Base-by-base conservation (phyloP, 2,329 filamentous ascomycete genomes). In the Emydomyces testavorans region DNA sequence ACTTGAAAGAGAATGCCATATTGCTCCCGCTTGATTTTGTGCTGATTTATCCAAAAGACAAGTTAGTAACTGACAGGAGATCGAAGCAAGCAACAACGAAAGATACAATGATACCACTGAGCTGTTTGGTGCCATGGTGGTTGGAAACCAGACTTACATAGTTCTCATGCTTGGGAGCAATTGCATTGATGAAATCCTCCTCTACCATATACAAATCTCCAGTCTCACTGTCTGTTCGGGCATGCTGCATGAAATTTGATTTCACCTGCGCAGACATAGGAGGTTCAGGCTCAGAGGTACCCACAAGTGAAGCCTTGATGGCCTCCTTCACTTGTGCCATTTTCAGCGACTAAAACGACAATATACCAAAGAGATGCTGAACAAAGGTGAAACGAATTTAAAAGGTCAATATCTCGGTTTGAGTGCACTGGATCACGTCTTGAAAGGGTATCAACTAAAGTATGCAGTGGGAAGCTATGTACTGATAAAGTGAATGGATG, bases 1-100 rank as follows among this genome's bases (percentile, higher is more conserved):
- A 98, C 84, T 54, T 76, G 74, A 69, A 98, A 98, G 40, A 98
- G 83, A 61, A 98, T 84, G 45, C 82, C 82, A 69, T 95, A 98
- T 66, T 96, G 92, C 58, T 94, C 85, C 57, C 90, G 82, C 70
- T 88, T 86, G 73, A 98, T 96, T 69, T 98, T 98, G 74, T 94
- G 89, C 90, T 96, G 62, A 56, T 54, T 37, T 13, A 32, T 4
- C 24, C 18, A 28, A 32, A 45, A 43, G n/a, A 40, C 18, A 4
- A 1, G 15, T 47, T 40, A 47, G 45, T n/a, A 20, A 21, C 36
- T 7, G 21, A 39, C 15, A 37, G 36, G 34, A 18, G 45, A 39
- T 24, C 36, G 34, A 46, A 46, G 34, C 34, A 18, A 23, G 26
- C 16, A 34, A 23, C 7, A 42, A 23, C 10, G 11, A 15, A 24